Base-by-base conservation (phyloP, 257 asterid species). In the Forsythia viridissima region DNA sequence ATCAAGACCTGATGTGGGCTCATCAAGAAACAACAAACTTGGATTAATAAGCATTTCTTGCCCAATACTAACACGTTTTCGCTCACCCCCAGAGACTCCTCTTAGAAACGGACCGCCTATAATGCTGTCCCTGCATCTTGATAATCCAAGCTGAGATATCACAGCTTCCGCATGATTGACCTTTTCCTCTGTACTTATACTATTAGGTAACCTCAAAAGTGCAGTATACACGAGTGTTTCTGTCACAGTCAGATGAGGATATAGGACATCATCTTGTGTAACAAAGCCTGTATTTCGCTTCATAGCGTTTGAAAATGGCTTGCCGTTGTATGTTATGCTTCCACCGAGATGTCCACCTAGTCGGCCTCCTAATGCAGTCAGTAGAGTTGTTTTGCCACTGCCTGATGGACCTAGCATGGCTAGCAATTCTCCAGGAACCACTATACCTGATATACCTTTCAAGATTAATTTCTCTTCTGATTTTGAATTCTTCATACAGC, bases 341-440 rank as follows among this genome's bases (percentile, higher is more conserved):
- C 94, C 97, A 0, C 74, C 51, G 6, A 88, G 80, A 21, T 15
- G 41, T 3, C 92, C 91, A 16, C 86, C 76, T 7, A 88, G 76
- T 0, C 97, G 87, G 40, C 94, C 97, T 0, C 97, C 97, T 4
- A 91, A 37, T 2, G 91, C 94, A 0, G 97, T 91, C 38, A 91
- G 61, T 48, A 91, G 81, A 6, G 97, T 91, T 0, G 97, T 91
- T 79, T 90, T 91, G 44, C 97, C 97, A 57, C 94, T 84, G 37
- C 97, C 96, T 0, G 96, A 91, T 15, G 96, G 96, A 2, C 96
- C 94, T 71, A 91, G 81, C 94, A 91, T 88, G 44, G 93, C 97
- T 72, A 91, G 80, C 80, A 91, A 79, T 76, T 91, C 97, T 1
- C 97, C 91, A 0, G 97, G 94, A 24, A 46, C 67, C 0, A 90